phyloP scores from a whole-genome alignment of 805 yeast genomes.

The Wickerhamomyces hampshirensis region DNA sequence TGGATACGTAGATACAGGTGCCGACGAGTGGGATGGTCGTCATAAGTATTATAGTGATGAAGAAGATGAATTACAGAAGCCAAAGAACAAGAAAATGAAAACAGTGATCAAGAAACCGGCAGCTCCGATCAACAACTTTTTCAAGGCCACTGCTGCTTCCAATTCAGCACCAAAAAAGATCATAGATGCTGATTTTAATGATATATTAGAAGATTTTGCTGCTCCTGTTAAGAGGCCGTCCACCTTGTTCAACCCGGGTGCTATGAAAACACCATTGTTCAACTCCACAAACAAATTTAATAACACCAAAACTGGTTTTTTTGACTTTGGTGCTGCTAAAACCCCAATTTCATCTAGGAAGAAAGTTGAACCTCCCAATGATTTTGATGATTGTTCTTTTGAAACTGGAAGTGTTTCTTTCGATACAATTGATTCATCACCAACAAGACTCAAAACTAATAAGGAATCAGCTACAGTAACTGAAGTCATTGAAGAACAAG shows the following conservation, averaged over 20 bases:
- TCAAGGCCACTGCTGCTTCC: constrained; percentile 36
- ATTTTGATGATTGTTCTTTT: constrained; percentile 25
- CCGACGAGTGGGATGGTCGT: constrained; percentile 77
- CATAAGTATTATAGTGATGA: constrained; percentile 49
- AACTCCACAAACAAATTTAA: constrained; percentile 25
- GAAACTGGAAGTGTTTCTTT: constrained; percentile 23
- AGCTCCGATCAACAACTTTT: constrained; percentile 49
- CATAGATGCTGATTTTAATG: constrained; percentile 57
- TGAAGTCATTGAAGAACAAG: background rate
- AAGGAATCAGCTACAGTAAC: constrained; percentile 3
- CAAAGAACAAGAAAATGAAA: constrained; percentile 15
- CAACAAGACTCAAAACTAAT: constrained; percentile 26
- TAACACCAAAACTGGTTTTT: constrained; percentile 14
- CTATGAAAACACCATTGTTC: constrained; percentile 19
- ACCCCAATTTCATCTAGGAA: constrained; percentile 25
- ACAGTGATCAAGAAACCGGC: constrained; percentile 29
- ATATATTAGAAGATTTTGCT: constrained; percentile 44
- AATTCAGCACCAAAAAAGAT: constrained; percentile 31
- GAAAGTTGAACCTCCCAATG: constrained; percentile 15
- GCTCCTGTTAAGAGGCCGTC: constrained; percentile 16
- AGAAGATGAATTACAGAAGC: constrained; percentile 26
- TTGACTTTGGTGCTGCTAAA: constrained; percentile 21
- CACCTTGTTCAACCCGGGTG: constrained; percentile 12
- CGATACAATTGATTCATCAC: constrained; percentile 33
- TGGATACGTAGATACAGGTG: constrained; percentile 93